Percentiles rank a stretch among this genome's conserved stretches.
phyloP scores from a whole-genome alignment of 2,329 filamentous ascomycete genomes.

The Hymenoscyphus albidus region DNA sequence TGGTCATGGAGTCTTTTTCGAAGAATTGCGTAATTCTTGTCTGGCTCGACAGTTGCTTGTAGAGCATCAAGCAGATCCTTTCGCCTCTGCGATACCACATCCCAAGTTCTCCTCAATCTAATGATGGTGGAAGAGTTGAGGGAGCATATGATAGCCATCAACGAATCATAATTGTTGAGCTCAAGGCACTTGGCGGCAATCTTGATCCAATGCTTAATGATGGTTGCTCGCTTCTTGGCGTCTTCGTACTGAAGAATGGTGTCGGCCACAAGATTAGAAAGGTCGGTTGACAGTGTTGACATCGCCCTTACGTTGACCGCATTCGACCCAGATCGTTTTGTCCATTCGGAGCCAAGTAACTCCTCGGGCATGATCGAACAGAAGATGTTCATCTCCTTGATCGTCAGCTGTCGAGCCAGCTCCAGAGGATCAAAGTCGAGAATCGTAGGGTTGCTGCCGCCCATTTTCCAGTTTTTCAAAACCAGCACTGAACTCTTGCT shows the following conservation, averaged over 20 bases:
- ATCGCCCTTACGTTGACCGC: constrained; percentile 91
- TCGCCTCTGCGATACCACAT: constrained; percentile 77
- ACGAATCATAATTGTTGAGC: constrained; percentile 89
- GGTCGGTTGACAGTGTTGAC: constrained; percentile 85
- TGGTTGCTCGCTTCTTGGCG: constrained; percentile 81
- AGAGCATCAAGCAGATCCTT: constrained; percentile 75
- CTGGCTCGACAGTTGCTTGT: constrained; percentile 80
- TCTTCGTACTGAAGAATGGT: constrained; percentile 87
- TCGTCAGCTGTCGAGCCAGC: constrained; percentile 83
- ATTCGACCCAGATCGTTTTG: constrained; percentile 74
- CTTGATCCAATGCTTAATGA: constrained; percentile 99
- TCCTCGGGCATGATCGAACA: constrained; percentile 91
- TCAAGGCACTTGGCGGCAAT: constrained; percentile 81
- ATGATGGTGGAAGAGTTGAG: constrained; percentile 88
- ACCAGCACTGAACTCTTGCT: constrained; percentile 72
- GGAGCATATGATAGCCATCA: constrained; percentile 96
- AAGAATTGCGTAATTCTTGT: constrained; percentile 85
- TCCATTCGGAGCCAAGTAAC: constrained; percentile 88
- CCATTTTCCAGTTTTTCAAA: constrained; percentile 70
- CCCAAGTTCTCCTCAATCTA: constrained; percentile 88
- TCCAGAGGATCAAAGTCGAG: constrained; percentile 90
- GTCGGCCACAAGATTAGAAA: constrained; percentile 89
- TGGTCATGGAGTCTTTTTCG: constrained; percentile 80
- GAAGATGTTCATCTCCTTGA: constrained; percentile 89
- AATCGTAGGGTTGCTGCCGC: constrained; percentile 67